Evolutionary conservation across 225 moss, liverwort and hornwort genomes (phyloP).

Genomic region (Physcomitrellopsis africana): DNA sequence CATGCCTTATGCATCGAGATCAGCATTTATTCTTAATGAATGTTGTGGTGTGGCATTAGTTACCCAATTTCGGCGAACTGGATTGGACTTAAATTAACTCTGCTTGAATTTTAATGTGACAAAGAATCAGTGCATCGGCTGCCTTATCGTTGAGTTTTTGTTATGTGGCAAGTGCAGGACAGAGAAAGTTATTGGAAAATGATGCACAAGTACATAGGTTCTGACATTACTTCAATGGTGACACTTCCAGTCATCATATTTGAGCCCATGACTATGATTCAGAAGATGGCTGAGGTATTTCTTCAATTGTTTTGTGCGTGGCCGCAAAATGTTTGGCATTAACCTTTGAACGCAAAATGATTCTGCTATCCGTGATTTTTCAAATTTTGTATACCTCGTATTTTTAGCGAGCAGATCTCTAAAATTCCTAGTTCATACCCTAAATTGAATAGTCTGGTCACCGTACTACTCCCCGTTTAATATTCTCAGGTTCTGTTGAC

Average conservation of each 20-base stretch:
- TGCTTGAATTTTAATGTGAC: neutral
- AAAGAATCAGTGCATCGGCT: neutral
- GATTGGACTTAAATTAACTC: neutral
- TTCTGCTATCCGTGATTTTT: neutral
- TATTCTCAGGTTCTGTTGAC: too few relatives aligned
- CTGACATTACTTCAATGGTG: constrained; percentile 96
- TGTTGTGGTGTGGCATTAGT: too few relatives aligned
- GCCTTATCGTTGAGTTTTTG: neutral
- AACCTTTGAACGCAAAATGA: neutral
- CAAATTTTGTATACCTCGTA: too few relatives aligned
- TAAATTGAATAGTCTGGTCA: too few relatives aligned
- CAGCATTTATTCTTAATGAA: too few relatives aligned
- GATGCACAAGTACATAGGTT: constrained; percentile 99
- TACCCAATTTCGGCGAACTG: too few relatives aligned
- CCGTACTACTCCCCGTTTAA: too few relatives aligned
- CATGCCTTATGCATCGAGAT: neutral
- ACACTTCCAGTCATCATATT: constrained; percentile 90
- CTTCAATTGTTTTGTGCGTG: neutral
- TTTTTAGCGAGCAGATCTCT: too few relatives aligned
- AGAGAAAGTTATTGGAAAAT: constrained; percentile 97
- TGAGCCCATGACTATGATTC: constrained; percentile 91
- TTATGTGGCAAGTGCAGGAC: constrained; percentile 51
- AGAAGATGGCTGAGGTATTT: constrained; percentile 91
- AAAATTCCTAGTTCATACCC: too few relatives aligned
- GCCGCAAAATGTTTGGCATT: neutral